Conservation (phyloP, 2,329 filamentous ascomycete genomes). For the Tolypocladium endophyticum region DNA sequence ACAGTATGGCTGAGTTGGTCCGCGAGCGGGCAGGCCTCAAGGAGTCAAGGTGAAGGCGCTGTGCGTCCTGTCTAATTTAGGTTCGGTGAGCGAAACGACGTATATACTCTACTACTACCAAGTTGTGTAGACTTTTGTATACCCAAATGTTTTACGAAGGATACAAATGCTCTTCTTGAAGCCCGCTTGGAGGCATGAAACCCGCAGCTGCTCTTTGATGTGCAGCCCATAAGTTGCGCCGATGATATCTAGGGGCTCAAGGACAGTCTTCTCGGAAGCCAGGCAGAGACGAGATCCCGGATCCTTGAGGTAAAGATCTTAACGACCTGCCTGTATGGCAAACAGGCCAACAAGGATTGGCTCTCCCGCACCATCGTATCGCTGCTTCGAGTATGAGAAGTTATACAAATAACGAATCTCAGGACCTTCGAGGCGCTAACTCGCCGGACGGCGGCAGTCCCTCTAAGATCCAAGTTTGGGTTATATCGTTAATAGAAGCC, state of each 20-base stretch:
- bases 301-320: background rate
- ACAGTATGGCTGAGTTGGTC: conserved; percentile 21
- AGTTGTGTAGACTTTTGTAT: background rate
- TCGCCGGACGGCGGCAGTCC: no score
- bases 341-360: background rate
- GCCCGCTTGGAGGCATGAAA: background rate
- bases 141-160: background rate
- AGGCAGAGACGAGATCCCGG: background rate
- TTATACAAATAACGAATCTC: no score
- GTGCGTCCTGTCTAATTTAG: no score
- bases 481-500: no score
- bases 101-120: no score
- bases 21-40: conserved; percentile 17
- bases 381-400: background rate
- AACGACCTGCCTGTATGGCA: background rate
- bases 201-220: background rate
- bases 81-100: no score
- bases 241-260: background rate
- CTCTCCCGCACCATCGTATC: background rate
- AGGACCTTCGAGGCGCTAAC: no score
- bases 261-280: background rate
- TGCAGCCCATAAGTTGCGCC: background rate
- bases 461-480: no score
- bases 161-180: background rate
- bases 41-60: background rate